Evolutionary conservation across 805 yeast species (phyloP).

Genomic region (Naumovozyma castellii): DNA sequence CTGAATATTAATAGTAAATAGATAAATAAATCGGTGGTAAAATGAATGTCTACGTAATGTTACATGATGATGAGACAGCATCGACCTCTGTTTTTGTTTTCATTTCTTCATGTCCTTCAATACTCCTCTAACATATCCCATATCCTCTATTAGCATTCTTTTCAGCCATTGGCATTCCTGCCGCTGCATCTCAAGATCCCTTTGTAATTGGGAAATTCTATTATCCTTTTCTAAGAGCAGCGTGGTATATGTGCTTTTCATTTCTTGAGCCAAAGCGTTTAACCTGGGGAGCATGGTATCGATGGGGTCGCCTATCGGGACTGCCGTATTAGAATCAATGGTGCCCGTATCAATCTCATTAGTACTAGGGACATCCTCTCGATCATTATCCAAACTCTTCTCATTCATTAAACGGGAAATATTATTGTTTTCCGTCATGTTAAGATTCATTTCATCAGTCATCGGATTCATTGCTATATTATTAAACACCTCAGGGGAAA

Average conservation of each 20-base stretch:
- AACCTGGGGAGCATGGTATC: not conserved
- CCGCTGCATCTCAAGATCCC: slow-evolving; percentile 15
- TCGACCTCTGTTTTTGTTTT: no score
- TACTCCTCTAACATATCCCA: slow-evolving; percentile 16
- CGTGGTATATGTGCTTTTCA: slow-evolving; percentile 8
- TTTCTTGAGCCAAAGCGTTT: slow-evolving; percentile 2
- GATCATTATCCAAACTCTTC: not conserved
- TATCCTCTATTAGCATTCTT: slow-evolving; percentile 19
- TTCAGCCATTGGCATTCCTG: slow-evolving; percentile 18
- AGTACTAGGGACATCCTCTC: not conserved
- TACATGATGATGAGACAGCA: no score
- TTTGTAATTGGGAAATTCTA: slow-evolving; percentile 12
- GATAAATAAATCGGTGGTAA: no score
- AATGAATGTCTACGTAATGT: no score
- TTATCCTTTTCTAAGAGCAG: slow-evolving; percentile 16
- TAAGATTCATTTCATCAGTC: not conserved
- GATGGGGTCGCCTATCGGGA: not conserved
- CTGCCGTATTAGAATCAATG: not conserved
- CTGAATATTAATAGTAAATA: no score
- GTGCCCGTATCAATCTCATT: not conserved
- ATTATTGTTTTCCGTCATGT: not conserved
- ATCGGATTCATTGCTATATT: not conserved
- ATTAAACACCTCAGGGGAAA: not conserved
- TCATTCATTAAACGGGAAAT: not conserved
- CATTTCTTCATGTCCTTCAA: slow-evolving; percentile 10